Evolutionary conservation across 805 yeast species (phyloP).

Genomic region (Teunomyces panamensis): DNA sequence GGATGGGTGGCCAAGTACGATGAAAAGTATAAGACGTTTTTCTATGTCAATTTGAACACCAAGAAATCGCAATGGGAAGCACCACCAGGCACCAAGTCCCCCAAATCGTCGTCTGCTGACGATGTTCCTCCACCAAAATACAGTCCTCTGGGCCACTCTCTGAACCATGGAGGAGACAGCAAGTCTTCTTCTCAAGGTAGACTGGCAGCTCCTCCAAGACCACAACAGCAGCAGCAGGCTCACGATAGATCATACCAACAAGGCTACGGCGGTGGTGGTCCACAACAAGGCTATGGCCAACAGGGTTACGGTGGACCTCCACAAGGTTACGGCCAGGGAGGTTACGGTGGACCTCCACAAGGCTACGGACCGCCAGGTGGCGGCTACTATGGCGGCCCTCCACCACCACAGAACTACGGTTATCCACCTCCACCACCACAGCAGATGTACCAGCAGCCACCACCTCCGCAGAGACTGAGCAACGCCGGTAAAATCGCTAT

Average conservation of each 20-base stretch:
- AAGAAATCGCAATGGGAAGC: slow-evolving; percentile 90
- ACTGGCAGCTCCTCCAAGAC: slow-evolving; percentile 2
- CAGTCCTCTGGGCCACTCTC: neutral
- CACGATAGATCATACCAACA: neutral
- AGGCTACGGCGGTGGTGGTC: slow-evolving; percentile 6
- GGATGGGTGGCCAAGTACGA: slow-evolving; percentile 79
- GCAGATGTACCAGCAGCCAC: slow-evolving; percentile 27
- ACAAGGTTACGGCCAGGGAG: slow-evolving; percentile 20
- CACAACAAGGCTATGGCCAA: slow-evolving; percentile 12
- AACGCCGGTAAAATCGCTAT: slow-evolving; percentile 34
- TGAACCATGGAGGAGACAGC: neutral
- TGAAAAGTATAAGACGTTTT: slow-evolving; percentile 68
- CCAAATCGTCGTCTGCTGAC: slow-evolving; percentile 7
- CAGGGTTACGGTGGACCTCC: slow-evolving; percentile 15
- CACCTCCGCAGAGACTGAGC: slow-evolving; percentile 25
- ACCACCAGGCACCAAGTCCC: slow-evolving; percentile 57
- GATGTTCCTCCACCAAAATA: slow-evolving; percentile 7
- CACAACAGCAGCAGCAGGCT: slow-evolving; percentile 4
- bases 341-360: slow-evolving; percentile 21
- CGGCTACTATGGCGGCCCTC: slow-evolving; percentile 13
- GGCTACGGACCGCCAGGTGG: slow-evolving; percentile 19
- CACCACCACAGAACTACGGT: slow-evolving; percentile 26
- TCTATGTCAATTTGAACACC: slow-evolving; percentile 70
- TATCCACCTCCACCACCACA: slow-evolving; percentile 24
- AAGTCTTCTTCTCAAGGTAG: neutral